Base-by-base conservation (phyloP, 352 stramenopile genomes). In the Peronospora destructor region DNA sequence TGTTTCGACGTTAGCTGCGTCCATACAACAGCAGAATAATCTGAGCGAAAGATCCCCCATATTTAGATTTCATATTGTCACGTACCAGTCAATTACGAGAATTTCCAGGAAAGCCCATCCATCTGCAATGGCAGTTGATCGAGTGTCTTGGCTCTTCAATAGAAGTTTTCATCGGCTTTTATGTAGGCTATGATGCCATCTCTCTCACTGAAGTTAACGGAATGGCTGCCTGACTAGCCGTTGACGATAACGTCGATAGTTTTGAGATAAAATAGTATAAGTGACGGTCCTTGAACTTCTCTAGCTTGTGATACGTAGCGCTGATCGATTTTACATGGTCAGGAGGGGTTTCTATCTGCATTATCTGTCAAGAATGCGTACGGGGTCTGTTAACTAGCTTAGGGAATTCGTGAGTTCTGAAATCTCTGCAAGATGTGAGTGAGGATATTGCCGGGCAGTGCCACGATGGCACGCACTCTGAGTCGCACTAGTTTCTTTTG, bases 401-500 rank as follows among this genome's bases (percentile, higher is more conserved):
- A 26, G 2, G 1, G 23, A 3, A 6, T 26, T 26, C 32, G 56
- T 49, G n/a, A 56, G 35, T 36, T 61, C 46, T 1, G 56, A 39
- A 17, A 56, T 57, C 28, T 59, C 46, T 53, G 60, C 41, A 14
- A n/a, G n/a, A 68, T 52, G 21, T 45, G 38, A n/a, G 40, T 25
- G 8, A 61, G 16, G 12, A 66, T 19, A 19, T 51, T 51, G 8
- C 41, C 13, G 0, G 58, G 45, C 16, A 71, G 45, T 6, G 34
- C 43, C 9, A 63, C 56, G 25, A 75, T 49, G 16, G 66, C n/a
- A n/a, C n/a, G n/a, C n/a, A n/a, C n/a, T n/a, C n/a, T n/a, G n/a
- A n/a, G n/a, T n/a, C n/a, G n/a, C n/a, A n/a, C n/a, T n/a, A n/a
- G n/a, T n/a, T n/a, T n/a, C n/a, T n/a, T n/a, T n/a, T n/a, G n/a